Conservation (phyloP, 2,329 filamentous ascomycete species). For the Alternaria ventricosa region DNA sequence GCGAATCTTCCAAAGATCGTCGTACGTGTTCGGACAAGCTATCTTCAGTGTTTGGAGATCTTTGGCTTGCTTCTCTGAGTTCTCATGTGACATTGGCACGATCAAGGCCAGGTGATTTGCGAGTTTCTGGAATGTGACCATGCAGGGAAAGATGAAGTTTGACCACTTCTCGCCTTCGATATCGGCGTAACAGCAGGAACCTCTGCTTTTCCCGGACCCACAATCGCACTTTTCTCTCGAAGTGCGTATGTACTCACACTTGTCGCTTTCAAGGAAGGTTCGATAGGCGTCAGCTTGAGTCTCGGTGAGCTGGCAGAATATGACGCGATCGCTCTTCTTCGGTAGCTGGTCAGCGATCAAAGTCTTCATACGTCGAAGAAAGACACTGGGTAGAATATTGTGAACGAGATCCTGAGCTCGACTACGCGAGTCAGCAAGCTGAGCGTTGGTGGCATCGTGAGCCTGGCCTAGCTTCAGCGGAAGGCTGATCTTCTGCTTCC, state of each 20-base stretch:
- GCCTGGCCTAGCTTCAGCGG: constrained; percentile 89
- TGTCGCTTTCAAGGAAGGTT: constrained; percentile 75
- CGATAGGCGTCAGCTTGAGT: constrained; percentile 84
- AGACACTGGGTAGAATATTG: constrained; percentile 87
- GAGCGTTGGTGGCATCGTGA: constrained; percentile 83
- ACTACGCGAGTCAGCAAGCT: constrained; percentile 79
- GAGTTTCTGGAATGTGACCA: constrained; percentile 82
- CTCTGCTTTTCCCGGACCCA: constrained; percentile 70
- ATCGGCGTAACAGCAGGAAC: constrained; percentile 77
- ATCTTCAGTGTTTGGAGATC: constrained; percentile 76
- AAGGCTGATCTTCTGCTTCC: constrained; percentile 77
- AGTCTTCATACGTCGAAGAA: constrained; percentile 89
- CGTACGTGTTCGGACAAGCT: constrained; percentile 78
- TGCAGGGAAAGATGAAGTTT: constrained; percentile 81
- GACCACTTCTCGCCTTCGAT: constrained; percentile 72
- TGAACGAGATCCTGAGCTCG: constrained; percentile 85
- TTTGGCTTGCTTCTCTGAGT: constrained; percentile 75
- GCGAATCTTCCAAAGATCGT: constrained; percentile 72
- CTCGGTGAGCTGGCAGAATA: constrained; percentile 90
- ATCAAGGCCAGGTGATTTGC: constrained; percentile 92
- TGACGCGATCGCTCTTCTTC: constrained; percentile 91
- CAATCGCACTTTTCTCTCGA: constrained; percentile 75
- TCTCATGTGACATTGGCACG: constrained; percentile 71
- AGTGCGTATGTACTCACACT: constrained; percentile 71
- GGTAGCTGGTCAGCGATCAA: constrained; percentile 91